A percentile compares a stretch with the other conserved stretches of the same genome.
These are phyloP conservation scores for Talaromyces wortmannii DNA, from an alignment of 495 filamentous ascomycete species.

Conservation along the genomic window DNA sequence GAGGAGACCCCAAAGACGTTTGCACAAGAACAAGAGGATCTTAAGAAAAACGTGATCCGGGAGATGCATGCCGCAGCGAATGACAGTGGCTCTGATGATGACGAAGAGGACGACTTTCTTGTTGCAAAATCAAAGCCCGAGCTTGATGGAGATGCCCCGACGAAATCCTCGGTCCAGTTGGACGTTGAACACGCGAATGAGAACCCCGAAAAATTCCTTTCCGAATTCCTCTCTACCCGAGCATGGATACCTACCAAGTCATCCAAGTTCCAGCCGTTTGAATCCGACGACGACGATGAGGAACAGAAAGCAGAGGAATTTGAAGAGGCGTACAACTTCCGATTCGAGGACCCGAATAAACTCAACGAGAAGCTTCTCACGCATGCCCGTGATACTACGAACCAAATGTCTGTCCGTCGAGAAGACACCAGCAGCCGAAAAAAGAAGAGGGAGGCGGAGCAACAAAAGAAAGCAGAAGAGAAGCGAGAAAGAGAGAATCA, in stretches of 20 bases:
- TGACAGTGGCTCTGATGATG: slow-evolving; percentile 29
- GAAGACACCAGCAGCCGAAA: slow-evolving; percentile 72
- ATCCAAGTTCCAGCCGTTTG: slow-evolving; percentile 64
- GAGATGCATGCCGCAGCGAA: slow-evolving; percentile 66
- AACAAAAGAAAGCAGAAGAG: slow-evolving; percentile 68
- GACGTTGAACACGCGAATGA: slow-evolving; percentile 75
- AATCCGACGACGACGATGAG: slow-evolving; percentile 87
- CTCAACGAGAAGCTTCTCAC: slow-evolving; percentile 79
- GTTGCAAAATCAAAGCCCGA: slow-evolving; percentile 38
- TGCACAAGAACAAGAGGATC: slow-evolving; percentile 73
- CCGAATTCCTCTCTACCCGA: slow-evolving; percentile 80
- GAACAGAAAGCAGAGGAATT: slow-evolving; percentile 76
- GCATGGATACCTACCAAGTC: slow-evolving; percentile 71
- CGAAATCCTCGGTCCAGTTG: slow-evolving; percentile 43
- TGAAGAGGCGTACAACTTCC: slow-evolving; percentile 92
- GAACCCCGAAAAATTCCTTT: slow-evolving; percentile 83
- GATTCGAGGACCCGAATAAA: slow-evolving; percentile 85
- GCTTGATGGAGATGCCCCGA: slow-evolving; percentile 30
- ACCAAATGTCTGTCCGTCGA: slow-evolving; percentile 72
- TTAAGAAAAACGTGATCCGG: slow-evolving; percentile 68
- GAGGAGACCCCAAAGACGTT: slow-evolving; percentile 59
- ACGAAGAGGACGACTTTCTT: slow-evolving; percentile 70
- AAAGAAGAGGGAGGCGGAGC: slow-evolving; percentile 68
- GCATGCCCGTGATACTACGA: slow-evolving; percentile 78
- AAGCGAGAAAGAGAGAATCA: slow-evolving; percentile 72